Evolutionary conservation across 2,329 filamentous ascomycete genomes (phyloP).

Genomic region (Ophidiomyces ophidiicola): DNA sequence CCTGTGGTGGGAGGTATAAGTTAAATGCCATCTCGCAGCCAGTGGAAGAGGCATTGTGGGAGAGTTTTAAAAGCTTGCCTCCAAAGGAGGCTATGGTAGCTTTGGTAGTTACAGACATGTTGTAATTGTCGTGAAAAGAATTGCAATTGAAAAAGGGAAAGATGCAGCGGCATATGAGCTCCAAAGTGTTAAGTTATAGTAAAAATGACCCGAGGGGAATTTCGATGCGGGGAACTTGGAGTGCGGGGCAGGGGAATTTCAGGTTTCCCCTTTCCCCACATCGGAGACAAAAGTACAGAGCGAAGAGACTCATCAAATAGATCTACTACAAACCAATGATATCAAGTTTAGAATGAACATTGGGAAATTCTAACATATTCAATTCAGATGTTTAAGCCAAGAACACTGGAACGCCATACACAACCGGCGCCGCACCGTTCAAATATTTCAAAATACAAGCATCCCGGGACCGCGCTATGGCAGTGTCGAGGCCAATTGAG

Average conservation of each 20-base stretch:
- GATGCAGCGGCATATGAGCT: no score
- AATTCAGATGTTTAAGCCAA: conserved; percentile 43
- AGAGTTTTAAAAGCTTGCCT: conserved; percentile 87
- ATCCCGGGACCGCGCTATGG: conserved; percentile 59
- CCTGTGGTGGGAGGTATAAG: conserved; percentile 72
- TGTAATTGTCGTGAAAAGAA: neutral
- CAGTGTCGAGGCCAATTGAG: conserved; percentile 45
- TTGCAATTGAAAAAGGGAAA: neutral
- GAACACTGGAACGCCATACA: conserved; percentile 92
- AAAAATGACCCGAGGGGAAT: neutral
- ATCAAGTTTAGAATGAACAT: no score
- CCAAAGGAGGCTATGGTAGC: conserved; percentile 84
- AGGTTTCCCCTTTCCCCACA: neutral
- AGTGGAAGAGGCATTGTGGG: conserved; percentile 66
- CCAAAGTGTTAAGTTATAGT: no score
- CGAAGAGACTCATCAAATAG: no score
- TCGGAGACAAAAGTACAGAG: no score
- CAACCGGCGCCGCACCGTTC: conserved; percentile 83
- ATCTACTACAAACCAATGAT: no score
- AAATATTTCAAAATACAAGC: conserved; percentile 83
- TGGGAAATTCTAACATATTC: no score
- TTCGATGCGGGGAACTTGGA: conserved; percentile 3
- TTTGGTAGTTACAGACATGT: conserved; percentile 78
- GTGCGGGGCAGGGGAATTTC: neutral
- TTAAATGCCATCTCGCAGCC: conserved; percentile 86